These are phyloP conservation scores for Hyaloperonospora brassicae DNA, from an alignment of 352 stramenopile species.

Conservation along the genomic window DNA sequence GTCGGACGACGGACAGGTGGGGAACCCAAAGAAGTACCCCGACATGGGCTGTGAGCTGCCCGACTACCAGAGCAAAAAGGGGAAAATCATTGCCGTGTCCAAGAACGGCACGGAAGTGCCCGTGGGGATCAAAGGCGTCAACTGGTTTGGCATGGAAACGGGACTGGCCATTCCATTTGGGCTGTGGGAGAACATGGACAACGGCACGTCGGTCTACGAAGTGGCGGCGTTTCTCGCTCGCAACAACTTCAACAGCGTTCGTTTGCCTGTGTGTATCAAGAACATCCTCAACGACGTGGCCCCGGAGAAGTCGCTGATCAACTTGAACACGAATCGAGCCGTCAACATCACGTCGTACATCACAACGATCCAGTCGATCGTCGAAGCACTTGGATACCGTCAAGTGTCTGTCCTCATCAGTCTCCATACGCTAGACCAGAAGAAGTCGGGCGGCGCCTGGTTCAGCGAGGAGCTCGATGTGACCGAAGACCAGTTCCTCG, in stretches of 20 bases:
- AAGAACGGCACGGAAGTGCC: conserved; percentile 51
- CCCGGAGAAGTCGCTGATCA: conserved; percentile 47
- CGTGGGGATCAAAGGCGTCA: conserved; percentile 51
- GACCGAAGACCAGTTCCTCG: conserved; percentile 44
- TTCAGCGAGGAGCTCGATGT: conserved; percentile 45
- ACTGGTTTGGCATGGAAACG: conserved; percentile 78
- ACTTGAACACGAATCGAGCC: conserved; percentile 54
- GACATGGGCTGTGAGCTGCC: conserved; percentile 43
- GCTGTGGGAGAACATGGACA: conserved; percentile 60
- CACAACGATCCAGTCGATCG: conserved; percentile 42
- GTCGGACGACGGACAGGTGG: conserved; percentile 41
- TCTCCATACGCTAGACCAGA: conserved; percentile 48
- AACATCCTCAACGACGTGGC: conserved; percentile 41
- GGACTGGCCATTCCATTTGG: conserved; percentile 47
- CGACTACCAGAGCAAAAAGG: conserved; percentile 58
- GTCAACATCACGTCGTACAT: conserved; percentile 59
- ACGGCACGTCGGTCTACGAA: conserved; percentile 58
- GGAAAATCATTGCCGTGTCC: conserved; percentile 34
- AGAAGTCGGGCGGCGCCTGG: conserved; percentile 47
- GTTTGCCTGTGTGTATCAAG: conserved; percentile 52
- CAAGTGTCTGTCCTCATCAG: conserved; percentile 57
- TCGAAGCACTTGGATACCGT: conserved; percentile 49
- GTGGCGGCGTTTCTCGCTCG: conserved; percentile 45
- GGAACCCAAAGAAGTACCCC: conserved; percentile 49
- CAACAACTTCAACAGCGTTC: conserved; percentile 69